A percentile compares a stretch with the other conserved stretches of the same genome.
Evolutionary conservation across 352 stramenopile genomes (phyloP).

Genomic region (Thalassiosira mediterranea): DNA sequence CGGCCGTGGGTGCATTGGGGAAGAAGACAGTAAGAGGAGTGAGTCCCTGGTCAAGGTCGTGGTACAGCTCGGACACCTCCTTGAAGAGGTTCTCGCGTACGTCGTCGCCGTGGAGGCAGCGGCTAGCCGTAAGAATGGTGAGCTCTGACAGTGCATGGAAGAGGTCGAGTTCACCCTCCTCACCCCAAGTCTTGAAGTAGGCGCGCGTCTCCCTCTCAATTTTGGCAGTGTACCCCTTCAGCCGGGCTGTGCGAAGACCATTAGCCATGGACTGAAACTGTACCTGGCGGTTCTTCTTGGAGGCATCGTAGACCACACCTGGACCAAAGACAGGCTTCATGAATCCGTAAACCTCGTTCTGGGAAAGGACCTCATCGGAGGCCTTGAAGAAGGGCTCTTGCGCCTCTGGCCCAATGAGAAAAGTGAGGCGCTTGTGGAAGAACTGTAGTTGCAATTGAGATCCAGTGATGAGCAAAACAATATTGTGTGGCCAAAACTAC

Average conservation of each 20-base stretch:
- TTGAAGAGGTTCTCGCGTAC: slow-evolving; percentile 90
- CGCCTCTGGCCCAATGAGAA: slow-evolving; percentile 89
- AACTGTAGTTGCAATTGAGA: too few relatives aligned
- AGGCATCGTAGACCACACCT: slow-evolving; percentile 84
- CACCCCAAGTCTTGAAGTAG: slow-evolving; percentile 84
- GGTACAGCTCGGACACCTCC: slow-evolving; percentile 89
- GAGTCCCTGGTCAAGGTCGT: slow-evolving; percentile 91
- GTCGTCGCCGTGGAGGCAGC: slow-evolving; percentile 91
- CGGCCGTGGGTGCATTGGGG: slow-evolving; percentile 87
- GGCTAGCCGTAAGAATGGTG: slow-evolving; percentile 90
- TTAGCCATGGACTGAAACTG: slow-evolving; percentile 92
- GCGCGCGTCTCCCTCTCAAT: slow-evolving; percentile 89
- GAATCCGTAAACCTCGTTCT: slow-evolving; percentile 91
- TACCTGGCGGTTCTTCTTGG: slow-evolving; percentile 87
- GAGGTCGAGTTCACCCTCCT: slow-evolving; percentile 86
- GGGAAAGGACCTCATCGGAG: slow-evolving; percentile 88
- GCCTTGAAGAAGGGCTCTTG: slow-evolving; percentile 91
- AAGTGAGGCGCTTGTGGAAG: slow-evolving; percentile 89
- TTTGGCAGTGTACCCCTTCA: slow-evolving; percentile 90
- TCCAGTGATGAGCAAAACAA: too few relatives aligned
- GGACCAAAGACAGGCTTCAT: slow-evolving; percentile 92
- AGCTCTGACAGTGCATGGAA: slow-evolving; percentile 87
- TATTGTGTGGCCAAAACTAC: too few relatives aligned
- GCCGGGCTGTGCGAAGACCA: slow-evolving; percentile 82
- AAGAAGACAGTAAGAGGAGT: slow-evolving; percentile 91